Evolutionary conservation across 2,329 filamentous ascomycete genomes (phyloP).

Genomic region (Penicillium oxalicum): DNA sequence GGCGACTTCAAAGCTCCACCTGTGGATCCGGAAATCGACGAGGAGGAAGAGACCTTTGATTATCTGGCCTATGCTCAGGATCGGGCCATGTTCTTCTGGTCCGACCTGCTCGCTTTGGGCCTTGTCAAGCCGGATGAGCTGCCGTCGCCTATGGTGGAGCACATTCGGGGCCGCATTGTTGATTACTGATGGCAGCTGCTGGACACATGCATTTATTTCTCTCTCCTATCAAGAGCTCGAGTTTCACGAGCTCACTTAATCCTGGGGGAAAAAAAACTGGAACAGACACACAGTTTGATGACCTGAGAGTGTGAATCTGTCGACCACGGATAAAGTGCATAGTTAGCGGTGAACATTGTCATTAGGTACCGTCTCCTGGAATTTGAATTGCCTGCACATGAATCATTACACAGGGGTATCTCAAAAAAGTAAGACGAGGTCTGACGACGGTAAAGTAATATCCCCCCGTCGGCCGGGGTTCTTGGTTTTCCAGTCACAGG

Average conservation of each 20-base stretch:
- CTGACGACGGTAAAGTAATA: not conserved
- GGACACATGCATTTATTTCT: no score
- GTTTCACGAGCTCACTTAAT: no score
- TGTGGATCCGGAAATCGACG: constrained; percentile 48
- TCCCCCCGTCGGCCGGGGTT: no score
- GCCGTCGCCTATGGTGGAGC: constrained; percentile 57
- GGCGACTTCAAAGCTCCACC: constrained; percentile 16
- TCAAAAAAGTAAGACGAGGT: constrained; percentile 4
- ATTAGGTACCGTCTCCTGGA: not conserved
- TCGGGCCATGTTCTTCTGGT: constrained; percentile 88
- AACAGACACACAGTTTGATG: no score
- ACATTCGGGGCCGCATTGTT: constrained; percentile 59
- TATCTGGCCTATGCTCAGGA: constrained; percentile 90
- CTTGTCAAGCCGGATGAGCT: constrained; percentile 70
- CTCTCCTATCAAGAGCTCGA: no score
- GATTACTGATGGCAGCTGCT: constrained; percentile 47
- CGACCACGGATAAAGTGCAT: constrained; percentile 9
- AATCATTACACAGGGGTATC: constrained; percentile 14
- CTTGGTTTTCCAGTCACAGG: no score
- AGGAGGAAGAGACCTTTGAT: constrained; percentile 74
- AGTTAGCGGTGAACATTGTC: constrained; percentile 7
- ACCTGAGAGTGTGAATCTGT: constrained; percentile 3
- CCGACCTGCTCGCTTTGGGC: constrained; percentile 73
- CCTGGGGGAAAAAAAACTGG: no score
- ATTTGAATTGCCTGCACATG: constrained; percentile 2